phyloP scores from a whole-genome alignment of 164 flowering plant genomes.

The Buxus sempervirens region DNA sequence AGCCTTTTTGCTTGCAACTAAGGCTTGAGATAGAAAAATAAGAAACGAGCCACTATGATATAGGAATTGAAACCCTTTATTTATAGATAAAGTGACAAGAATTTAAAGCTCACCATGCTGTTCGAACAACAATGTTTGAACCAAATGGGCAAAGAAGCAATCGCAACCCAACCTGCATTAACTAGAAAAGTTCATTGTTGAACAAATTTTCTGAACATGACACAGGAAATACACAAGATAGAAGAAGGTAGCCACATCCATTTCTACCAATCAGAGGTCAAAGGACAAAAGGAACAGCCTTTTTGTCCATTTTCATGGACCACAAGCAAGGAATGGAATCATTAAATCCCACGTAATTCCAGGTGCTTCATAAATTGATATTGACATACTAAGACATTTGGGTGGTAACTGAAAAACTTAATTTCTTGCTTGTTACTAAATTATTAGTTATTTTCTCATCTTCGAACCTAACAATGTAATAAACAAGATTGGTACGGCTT shows the following conservation, averaged over 20 bases:
- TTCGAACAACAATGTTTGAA: slow-evolving; percentile 31
- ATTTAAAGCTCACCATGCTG: slow-evolving; percentile 46
- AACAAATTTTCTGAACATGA: background rate
- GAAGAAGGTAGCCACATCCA: background rate
- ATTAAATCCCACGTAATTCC: too few species aligned
- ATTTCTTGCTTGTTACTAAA: too few species aligned
- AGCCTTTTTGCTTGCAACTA: background rate
- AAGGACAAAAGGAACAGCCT: background rate
- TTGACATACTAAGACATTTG: too few species aligned
- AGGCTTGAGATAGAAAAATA: background rate
- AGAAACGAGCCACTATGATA: background rate
- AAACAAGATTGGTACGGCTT: too few species aligned
- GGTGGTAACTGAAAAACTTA: too few species aligned
- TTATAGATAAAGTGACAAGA: background rate
- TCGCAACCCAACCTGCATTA: slow-evolving; percentile 38
- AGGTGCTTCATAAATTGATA: too few species aligned
- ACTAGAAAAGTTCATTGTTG: background rate
- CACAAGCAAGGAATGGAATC: too few species aligned
- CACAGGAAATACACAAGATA: background rate
- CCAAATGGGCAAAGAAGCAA: slow-evolving; percentile 36
- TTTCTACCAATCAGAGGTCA: background rate
- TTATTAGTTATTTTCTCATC: too few species aligned
- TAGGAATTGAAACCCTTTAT: background rate
- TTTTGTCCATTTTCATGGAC: too few species aligned
- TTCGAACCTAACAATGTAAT: too few species aligned